Conservation (phyloP, 345 rosid species). For the Pistacia integerrima region DNA sequence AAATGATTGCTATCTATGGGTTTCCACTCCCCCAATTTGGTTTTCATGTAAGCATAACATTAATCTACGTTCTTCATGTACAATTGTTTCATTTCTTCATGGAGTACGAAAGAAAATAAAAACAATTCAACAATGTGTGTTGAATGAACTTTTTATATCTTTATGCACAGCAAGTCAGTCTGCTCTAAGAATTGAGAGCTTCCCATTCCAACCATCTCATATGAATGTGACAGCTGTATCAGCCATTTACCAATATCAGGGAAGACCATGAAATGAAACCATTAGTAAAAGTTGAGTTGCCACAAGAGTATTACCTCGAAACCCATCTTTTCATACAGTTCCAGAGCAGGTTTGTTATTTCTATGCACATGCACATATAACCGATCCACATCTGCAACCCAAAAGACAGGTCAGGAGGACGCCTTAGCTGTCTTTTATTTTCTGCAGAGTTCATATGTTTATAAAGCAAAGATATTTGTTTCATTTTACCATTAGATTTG, state of each 20-base stretch:
- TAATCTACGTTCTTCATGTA: slow-evolving; percentile 13
- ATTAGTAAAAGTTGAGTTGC: slow-evolving; percentile 6
- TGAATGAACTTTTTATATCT: slow-evolving; percentile 23
- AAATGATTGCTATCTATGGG: slow-evolving; percentile 4
- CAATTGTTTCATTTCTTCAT: not conserved
- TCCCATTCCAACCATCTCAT: slow-evolving; percentile 69
- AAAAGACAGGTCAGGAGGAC: slow-evolving; percentile 17
- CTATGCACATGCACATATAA: slow-evolving; percentile 78
- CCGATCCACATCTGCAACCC: slow-evolving; percentile 54
- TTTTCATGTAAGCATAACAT: not conserved
- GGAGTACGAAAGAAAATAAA: not conserved
- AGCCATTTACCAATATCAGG: slow-evolving; percentile 8
- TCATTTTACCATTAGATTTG: slow-evolving; percentile 56
- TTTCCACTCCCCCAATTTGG: not conserved
- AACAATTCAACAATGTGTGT: slow-evolving; percentile 6
- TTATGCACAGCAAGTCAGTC: slow-evolving; percentile 63
- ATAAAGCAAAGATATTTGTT: not conserved
- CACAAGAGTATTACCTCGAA: slow-evolving; percentile 57
- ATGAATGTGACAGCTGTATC: slow-evolving; percentile 10
- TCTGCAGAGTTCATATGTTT: slow-evolving; percentile 2
- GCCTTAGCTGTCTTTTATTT: not conserved
- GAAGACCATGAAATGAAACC: slow-evolving; percentile 12
- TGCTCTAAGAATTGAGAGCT: slow-evolving; percentile 42
- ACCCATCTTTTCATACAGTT: slow-evolving; percentile 63
- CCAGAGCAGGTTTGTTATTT: slow-evolving; percentile 62